Evolutionary conservation across 2,329 filamentous ascomycete genomes (phyloP).

Genomic region (Cryphonectria japonica): DNA sequence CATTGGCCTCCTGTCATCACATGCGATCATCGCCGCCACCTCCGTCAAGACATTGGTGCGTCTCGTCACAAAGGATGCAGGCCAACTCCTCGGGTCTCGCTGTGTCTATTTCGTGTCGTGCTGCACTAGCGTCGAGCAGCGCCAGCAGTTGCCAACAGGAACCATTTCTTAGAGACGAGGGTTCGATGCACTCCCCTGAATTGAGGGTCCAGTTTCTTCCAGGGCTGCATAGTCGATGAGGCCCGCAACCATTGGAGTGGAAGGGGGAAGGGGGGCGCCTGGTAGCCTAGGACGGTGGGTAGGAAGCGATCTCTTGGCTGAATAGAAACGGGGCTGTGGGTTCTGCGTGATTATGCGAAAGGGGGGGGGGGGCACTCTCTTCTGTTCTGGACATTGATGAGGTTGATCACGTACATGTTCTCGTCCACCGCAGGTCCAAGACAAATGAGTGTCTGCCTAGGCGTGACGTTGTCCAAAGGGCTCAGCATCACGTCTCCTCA

Average conservation of each 20-base stretch:
- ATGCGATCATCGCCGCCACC: not conserved
- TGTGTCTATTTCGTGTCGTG: not conserved
- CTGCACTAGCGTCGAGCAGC: conserved; percentile 18
- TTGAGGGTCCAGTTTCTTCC: conserved; percentile 19
- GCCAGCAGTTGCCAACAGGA: conserved; percentile 5
- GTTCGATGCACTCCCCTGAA: conserved; percentile 25
- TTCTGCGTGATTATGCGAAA: conserved; percentile 11
- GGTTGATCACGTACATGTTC: not conserved
- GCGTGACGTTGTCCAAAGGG: conserved; percentile 9
- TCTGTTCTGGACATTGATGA: conserved; percentile 2
- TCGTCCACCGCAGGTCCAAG: not conserved
- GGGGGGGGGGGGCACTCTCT: not conserved
- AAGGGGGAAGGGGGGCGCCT: not conserved
- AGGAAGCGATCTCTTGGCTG: conserved; percentile 11
- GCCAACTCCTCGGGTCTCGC: not conserved
- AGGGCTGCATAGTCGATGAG: not conserved
- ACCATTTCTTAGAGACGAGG: conserved; percentile 11
- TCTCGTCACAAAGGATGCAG: not conserved
- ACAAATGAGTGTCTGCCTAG: not conserved
- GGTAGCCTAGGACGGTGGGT: not conserved
- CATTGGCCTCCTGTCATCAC: not conserved
- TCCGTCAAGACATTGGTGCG: not conserved
- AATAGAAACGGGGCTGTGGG: conserved; percentile 23
- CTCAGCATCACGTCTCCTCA: not conserved
- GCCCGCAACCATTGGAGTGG: not conserved